Conservation (phyloP, 116 monocot genomes). For the Cymodocea nodosa region DNA sequence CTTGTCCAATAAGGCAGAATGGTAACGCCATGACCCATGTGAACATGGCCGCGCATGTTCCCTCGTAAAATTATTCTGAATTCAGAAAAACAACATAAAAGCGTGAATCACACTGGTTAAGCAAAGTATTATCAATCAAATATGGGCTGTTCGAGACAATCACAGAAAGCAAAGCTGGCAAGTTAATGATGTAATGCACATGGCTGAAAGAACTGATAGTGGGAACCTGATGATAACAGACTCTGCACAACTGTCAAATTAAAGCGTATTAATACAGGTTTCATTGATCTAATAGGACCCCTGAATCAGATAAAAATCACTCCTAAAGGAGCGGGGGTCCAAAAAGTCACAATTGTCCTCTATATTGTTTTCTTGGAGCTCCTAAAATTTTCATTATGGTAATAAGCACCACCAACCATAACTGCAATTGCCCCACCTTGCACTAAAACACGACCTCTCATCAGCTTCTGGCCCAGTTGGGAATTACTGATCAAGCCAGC, state of each 20-base stretch:
- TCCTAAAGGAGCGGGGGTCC: not conserved
- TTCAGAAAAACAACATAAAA: too few relatives aligned
- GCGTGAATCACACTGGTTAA: not conserved
- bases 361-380: conserved; percentile 11
- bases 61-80: too few relatives aligned
- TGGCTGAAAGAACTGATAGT: conserved; percentile 4
- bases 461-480: conserved; percentile 83
- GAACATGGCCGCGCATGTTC: too few relatives aligned
- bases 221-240: not conserved
- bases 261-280: not conserved
- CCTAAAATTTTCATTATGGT: conserved; percentile 50
- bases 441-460: conserved; percentile 85
- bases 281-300: not conserved
- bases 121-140: conserved; percentile 12
- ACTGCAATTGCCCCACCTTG: conserved; percentile 93
- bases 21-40: too few relatives aligned
- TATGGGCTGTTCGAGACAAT: not conserved
- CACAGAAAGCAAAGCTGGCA: conserved; percentile 6
- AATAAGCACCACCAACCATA: conserved; percentile 94
- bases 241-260: not conserved
- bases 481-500: conserved; percentile 88
- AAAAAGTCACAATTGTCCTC: not conserved
- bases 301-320: not conserved
- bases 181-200: conserved; percentile 8
- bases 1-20: too few relatives aligned